phyloP scores from a whole-genome alignment of 345 rosid genomes.

The Boechera divaricarpa region DNA sequence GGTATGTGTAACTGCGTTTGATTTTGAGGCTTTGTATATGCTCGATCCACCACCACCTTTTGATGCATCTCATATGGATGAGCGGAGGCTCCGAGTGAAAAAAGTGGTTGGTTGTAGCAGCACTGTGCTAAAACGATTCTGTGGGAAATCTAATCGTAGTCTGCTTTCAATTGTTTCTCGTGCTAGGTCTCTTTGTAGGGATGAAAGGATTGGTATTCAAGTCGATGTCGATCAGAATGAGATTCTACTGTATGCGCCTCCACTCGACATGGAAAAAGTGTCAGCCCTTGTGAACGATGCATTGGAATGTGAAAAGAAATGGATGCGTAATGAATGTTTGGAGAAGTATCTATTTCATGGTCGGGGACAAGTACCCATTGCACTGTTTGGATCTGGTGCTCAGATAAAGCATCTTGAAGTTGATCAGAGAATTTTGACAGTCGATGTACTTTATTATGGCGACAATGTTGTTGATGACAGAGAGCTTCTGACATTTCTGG shows the following conservation, averaged over 20 bases:
- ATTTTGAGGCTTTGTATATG: conserved; percentile 62
- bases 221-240: conserved; percentile 68
- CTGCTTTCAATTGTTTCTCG: conserved; percentile 64
- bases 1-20: conserved; percentile 88
- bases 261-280: conserved; percentile 60
- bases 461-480: conserved; percentile 60
- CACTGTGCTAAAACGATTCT: conserved; percentile 64
- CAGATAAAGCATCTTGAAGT: conserved; percentile 89
- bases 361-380: conserved; percentile 60
- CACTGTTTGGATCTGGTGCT: conserved; percentile 89
- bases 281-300: conserved; percentile 54
- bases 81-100: conserved; percentile 59
- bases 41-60: conserved; percentile 76
- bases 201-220: conserved; percentile 67
- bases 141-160: conserved; percentile 68
- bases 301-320: conserved; percentile 65
- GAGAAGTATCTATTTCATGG: conserved; percentile 69
- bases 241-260: conserved; percentile 65
- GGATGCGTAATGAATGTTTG: conserved; percentile 72
- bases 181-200: conserved; percentile 55
- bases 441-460: conserved; percentile 63
- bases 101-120: conserved; percentile 66
- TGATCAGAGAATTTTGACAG: conserved; percentile 64
- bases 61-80: conserved; percentile 60
- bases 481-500: conserved; percentile 70